phyloP scores from a whole-genome alignment of 2,329 filamentous ascomycete species.

The Fusarium equiseti region DNA sequence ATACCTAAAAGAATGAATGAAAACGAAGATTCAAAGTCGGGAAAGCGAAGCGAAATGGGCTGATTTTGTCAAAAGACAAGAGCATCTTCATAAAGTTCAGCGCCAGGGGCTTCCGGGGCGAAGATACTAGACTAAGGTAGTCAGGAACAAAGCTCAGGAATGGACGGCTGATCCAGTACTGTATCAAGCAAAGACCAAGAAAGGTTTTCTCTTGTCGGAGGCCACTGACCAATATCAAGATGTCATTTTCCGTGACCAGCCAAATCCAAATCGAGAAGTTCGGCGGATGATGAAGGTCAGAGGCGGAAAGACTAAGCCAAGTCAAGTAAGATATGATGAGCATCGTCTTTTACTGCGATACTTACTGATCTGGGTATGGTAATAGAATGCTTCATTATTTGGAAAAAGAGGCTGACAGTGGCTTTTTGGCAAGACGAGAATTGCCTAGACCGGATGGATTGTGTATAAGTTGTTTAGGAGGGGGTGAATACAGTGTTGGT shows the following conservation, averaged over 20 bases:
- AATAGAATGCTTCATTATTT: background rate
- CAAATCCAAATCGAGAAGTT: background rate
- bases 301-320: conserved; percentile 16
- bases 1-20: background rate
- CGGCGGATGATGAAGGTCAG: conserved; percentile 7
- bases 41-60: background rate
- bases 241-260: background rate
- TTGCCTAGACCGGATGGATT: conserved; percentile 7
- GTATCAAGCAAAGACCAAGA: background rate
- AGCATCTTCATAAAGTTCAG: conserved; percentile 20
- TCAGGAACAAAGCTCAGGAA: conserved; percentile 23
- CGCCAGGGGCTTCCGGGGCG: background rate
- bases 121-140: background rate
- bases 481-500: background rate
- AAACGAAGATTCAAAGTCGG: background rate
- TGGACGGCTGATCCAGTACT: conserved; percentile 1
- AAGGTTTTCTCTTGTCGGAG: background rate
- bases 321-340: conserved; percentile 3
- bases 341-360: background rate
- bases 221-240: background rate
- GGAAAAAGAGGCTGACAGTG: conserved; percentile 19
- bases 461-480: conserved; percentile 11
- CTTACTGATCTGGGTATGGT: background rate
- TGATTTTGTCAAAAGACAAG: conserved; percentile 12
- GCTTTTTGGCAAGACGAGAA: conserved; percentile 14